Evolutionary conservation across 257 asterid species (phyloP), one percentile per base, ranked within the genome.

Genomic region (Solanum clarkiae): DNA sequence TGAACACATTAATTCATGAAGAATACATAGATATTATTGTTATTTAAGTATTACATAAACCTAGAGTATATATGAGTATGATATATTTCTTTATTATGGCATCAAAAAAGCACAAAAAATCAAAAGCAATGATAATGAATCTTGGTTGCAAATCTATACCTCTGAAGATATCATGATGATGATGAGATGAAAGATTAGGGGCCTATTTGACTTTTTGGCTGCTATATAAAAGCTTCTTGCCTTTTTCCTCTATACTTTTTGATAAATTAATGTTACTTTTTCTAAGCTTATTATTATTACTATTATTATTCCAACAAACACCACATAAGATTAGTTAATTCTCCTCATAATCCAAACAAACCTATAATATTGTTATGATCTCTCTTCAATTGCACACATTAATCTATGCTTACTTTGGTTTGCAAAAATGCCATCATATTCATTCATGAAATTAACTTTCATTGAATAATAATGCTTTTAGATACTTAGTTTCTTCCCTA

Each of bases 381-480:
- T 92, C 95, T 92, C 98, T 92, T 95, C 95, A 93, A 86, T 93
- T 90, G 86, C 93, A 92, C 93, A 92, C 91, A 92, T 94, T 92
- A 91, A 90, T 92, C 91, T 84, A 87, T 90, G 86, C 77, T 88
- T 71, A 79, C 94, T 91, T 93, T 79, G 84, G 80, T 79, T 63
- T 59, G 90, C 88, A 90, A 79, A 79, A 79, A 79, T 79, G 65
- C 22, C 83, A 55, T 51, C 87, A 70, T 54, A 44, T 84, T 85
- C 91, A 88, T 90, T 90, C 88, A 89, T 88, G 86, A 89, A 87
- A 88, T 82, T 89, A 49, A 47, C 81, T 47, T 74, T 75, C 82
- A 85, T 84, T 82, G 42, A 63, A 56, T 81, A 80, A 85, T 79
- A 81, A 66, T 87, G 84, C 32, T 74, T 77, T 70, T 59, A 57